Evolutionary conservation across 1,284 basidiomycete genomes (phyloP), one percentile per base, ranked within the genome.

Genomic region (Puccinia horiana): DNA sequence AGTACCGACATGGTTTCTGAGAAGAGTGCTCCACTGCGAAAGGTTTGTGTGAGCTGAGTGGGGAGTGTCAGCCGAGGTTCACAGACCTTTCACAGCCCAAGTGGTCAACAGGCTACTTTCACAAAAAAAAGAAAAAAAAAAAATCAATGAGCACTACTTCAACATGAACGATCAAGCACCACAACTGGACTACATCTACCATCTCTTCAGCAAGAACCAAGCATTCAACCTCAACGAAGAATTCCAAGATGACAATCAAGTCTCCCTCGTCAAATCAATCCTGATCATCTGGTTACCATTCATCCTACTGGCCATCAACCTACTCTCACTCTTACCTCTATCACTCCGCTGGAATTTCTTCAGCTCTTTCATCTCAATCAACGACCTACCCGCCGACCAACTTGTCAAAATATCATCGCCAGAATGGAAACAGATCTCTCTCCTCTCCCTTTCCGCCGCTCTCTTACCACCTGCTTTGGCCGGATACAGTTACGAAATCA

Each of bases 1-100:
- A 92, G 90, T 88, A 98, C 96, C 6, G 95, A 93, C 87, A 98
- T 94, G 63, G 56, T 32, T 65, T 40, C 11, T 40, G 63, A n/a
- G 37, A 18, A 4, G 6, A 18, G 1, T 35, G 11, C 23, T 54
- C 52, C 52, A 23, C 52, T 54, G 26, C 3, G 1, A n/a, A 26
- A 32, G 32, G 11, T 32, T 32, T 8, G 56, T 20, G 44, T 47
- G 44, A 23, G 52, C n/a, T 8, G 56, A 61, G 56, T 12, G 29
- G 26, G 26, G 56, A 18, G 18, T 61, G 56, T 61, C 56, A 61
- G 9, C 18, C n/a, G 52, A 20, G 20, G 16, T 54, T 54, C 52
- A 54, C 56, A 32, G 56, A 26, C 4, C 0, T 29, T 58, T 58
- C 56, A 58, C 56, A 29, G 56, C 1, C 44, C 18, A 18, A 14